Conservation (phyloP, 306 rosid species). For the Pueraria montana region DNA sequence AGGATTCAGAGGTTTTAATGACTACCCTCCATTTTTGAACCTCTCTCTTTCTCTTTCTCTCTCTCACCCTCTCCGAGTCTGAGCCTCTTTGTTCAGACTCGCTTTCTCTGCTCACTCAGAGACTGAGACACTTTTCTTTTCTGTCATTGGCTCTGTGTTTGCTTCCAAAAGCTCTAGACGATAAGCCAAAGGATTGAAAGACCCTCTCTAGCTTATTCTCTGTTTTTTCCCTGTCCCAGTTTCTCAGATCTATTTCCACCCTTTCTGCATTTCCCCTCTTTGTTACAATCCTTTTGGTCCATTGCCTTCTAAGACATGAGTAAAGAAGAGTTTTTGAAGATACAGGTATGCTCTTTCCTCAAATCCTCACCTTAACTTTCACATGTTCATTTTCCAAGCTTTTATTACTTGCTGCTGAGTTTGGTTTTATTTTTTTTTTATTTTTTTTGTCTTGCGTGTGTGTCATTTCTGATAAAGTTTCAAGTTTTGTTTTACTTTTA, state of each 20-base stretch:
- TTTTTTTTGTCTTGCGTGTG: background rate
- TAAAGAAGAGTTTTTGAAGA: conserved; percentile 96
- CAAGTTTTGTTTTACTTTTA: background rate
- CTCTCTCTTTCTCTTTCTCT: background rate
- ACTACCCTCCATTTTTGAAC: conserved; percentile 50
- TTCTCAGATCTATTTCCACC: conserved; percentile 59
- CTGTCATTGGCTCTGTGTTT: conserved; percentile 41
- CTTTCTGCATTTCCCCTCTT: conserved; percentile 25
- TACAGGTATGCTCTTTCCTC: conserved; percentile 66
- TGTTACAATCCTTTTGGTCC: conserved; percentile 42
- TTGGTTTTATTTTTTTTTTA: background rate
- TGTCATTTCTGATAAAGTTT: background rate
- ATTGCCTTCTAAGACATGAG: conserved; percentile 68
- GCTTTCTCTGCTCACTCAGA: conserved; percentile 61
- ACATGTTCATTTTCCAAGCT: background rate
- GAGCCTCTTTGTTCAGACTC: conserved; percentile 48
- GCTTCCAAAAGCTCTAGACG: background rate
- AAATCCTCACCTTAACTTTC: conserved; percentile 33
- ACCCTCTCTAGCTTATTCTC: conserved; percentile 20
- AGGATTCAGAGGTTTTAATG: conserved; percentile 61
- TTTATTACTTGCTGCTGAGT: background rate
- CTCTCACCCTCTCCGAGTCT: conserved; percentile 45
- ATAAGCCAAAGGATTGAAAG: background rate
- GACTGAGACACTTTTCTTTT: conserved; percentile 46
- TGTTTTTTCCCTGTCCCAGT: conserved; percentile 38